Evolutionary conservation across 495 filamentous ascomycete species (phyloP).

Genomic region (Margaritispora aquatica): DNA sequence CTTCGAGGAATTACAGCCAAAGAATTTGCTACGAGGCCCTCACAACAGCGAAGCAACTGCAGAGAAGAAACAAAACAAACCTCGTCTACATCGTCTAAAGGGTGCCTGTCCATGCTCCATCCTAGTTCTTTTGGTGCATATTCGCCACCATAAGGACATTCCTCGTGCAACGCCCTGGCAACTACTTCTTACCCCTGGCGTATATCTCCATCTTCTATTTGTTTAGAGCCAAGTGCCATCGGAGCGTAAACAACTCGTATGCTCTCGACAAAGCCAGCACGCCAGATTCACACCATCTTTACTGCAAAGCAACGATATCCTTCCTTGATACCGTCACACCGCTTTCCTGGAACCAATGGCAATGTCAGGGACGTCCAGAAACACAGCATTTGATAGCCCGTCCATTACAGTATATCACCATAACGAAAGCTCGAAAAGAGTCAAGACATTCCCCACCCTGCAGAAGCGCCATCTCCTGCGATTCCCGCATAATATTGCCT

Average conservation of each 20-base stretch:
- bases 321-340: background rate
- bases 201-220: background rate
- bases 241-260: background rate
- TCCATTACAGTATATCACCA: background rate
- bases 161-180: background rate
- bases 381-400: no score
- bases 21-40: no score
- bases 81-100: no score
- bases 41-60: no score
- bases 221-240: background rate
- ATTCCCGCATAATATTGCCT: background rate
- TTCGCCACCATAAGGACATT: background rate
- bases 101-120: background rate
- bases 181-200: background rate
- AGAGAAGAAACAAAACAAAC: no score
- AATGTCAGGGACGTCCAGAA: no score
- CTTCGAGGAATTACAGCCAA: no score
- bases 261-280: background rate
- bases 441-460: background rate
- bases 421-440: background rate
- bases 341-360: background rate
- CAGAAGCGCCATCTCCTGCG: background rate
- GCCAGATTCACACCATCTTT: background rate
- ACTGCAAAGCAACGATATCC: background rate
- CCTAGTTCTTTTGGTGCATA: background rate